These are phyloP conservation scores for Emericellopsis terricola DNA, from an alignment of 495 filamentous ascomycete genomes.

Conservation along the genomic window DNA sequence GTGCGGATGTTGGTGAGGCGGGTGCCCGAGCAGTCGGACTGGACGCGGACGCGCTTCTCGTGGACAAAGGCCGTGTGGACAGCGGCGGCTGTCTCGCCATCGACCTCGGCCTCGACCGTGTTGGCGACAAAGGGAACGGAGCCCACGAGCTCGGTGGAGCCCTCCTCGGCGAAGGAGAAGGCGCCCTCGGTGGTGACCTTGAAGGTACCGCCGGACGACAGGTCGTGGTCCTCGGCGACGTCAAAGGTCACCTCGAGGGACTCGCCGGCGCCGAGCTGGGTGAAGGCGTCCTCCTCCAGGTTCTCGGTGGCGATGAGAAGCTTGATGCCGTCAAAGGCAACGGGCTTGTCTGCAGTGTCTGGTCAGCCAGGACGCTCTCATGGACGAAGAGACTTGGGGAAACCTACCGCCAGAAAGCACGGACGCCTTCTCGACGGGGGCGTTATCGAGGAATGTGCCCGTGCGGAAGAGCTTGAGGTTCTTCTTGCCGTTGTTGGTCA, in stretches of 20 bases:
- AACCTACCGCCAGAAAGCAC: conserved; percentile 33
- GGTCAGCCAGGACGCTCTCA: neutral
- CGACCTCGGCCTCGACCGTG: conserved; percentile 26
- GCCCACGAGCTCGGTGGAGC: conserved; percentile 26
- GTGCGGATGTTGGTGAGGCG: conserved; percentile 20
- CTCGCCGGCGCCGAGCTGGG: conserved; percentile 35
- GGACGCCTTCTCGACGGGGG: conserved; percentile 40
- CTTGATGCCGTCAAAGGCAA: conserved; percentile 40
- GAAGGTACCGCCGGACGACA: conserved; percentile 30
- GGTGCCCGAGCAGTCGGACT: conserved; percentile 29
- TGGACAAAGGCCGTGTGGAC: conserved; percentile 25
- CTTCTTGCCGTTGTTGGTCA: conserved; percentile 39
- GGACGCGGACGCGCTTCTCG: conserved; percentile 29
- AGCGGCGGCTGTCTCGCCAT: conserved; percentile 30
- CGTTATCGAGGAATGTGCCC: conserved; percentile 40
- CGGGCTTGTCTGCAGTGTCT: conserved; percentile 18
- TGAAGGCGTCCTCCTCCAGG: conserved; percentile 33
- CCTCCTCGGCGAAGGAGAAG: conserved; percentile 29
- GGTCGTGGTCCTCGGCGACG: conserved; percentile 36
- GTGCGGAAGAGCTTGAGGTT: conserved; percentile 40
- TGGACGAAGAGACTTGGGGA: neutral
- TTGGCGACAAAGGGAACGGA: conserved; percentile 27
- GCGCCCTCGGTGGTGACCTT: conserved; percentile 28
- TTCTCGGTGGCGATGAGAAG: conserved; percentile 24
- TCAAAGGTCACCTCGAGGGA: conserved; percentile 38